Conservation (phyloP, 2,329 filamentous ascomycete genomes). For the Pyrenophora teres region DNA sequence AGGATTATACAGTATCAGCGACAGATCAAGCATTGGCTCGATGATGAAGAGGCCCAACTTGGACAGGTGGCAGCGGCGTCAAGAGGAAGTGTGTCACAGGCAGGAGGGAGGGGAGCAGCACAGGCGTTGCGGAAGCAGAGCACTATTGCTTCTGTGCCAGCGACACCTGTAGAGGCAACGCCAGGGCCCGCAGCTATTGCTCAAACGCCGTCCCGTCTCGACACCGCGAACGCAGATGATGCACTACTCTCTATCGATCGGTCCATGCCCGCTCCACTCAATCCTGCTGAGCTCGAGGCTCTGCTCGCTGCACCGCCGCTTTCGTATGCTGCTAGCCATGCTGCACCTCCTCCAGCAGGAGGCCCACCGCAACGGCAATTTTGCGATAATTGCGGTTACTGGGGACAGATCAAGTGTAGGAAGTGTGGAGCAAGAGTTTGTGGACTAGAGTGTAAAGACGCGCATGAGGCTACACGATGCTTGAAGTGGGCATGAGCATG, state of each 20-base stretch:
- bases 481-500: slow-evolving; percentile 43
- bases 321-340: slow-evolving; percentile 67
- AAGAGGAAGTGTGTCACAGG: slow-evolving; percentile 5
- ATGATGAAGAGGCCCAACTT: slow-evolving; percentile 73
- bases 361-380: slow-evolving; percentile 65
- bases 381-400: slow-evolving; percentile 82
- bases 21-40: slow-evolving; percentile 81
- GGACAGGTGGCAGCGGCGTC: slow-evolving; percentile 50
- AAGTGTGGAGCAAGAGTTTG: slow-evolving; percentile 81
- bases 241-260: slow-evolving; percentile 60
- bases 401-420: slow-evolving; percentile 75
- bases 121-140: slow-evolving; percentile 30
- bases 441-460: slow-evolving; percentile 73
- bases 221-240: slow-evolving; percentile 47
- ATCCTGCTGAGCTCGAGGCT: slow-evolving; percentile 65
- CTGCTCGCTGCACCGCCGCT: slow-evolving; percentile 69
- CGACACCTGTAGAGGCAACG: slow-evolving; percentile 35
- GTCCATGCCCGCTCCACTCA: slow-evolving; percentile 62
- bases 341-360: slow-evolving; percentile 45
- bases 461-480: slow-evolving; percentile 70
- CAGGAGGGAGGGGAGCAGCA: slow-evolving; percentile 20
- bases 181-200: slow-evolving; percentile 21
- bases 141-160: slow-evolving; percentile 30
- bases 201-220: slow-evolving; percentile 14
- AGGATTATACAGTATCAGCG: slow-evolving; percentile 81